Evolutionary conservation across 108 stramenopile species (phyloP).

Genomic region (Stephanodiscus minutulus): DNA sequence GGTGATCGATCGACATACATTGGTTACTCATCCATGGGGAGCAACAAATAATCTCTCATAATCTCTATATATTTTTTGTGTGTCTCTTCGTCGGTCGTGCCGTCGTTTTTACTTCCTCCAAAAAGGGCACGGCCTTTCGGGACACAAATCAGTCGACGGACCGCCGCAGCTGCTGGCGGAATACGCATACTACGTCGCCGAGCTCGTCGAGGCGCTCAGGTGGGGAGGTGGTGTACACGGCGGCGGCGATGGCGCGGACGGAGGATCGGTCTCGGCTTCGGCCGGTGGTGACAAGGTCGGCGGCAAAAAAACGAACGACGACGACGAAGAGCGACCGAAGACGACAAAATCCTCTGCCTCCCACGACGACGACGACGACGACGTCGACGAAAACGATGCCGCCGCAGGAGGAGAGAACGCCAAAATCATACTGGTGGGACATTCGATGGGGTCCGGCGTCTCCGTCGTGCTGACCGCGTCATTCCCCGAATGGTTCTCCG

Average conservation of each 20-base stretch:
- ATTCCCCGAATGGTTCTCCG: constrained; percentile 64
- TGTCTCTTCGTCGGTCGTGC: no score
- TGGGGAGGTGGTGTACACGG: constrained; percentile 33
- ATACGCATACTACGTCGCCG: constrained; percentile 58
- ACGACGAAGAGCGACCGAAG: neutral
- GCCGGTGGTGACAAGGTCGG: constrained; percentile 7
- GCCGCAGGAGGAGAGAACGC: no score
- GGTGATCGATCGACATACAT: no score
- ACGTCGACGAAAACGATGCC: constrained; percentile 5
- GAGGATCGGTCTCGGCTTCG: neutral
- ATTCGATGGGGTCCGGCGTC: constrained; percentile 76
- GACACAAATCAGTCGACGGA: constrained; percentile 52
- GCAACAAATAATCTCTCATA: no score
- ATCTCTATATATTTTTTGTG: no score
- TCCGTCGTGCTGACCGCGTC: constrained; percentile 54
- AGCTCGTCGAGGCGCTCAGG: constrained; percentile 43
- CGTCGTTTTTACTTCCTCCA: no score
- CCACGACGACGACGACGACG: neutral
- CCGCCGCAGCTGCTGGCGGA: constrained; percentile 63
- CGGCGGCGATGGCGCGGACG: neutral
- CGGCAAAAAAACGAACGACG: neutral
- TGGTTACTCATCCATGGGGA: no score
- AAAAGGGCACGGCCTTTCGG: constrained; percentile 55
- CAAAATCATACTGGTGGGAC: constrained; percentile 63
- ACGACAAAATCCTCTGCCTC: neutral